Base-by-base conservation (phyloP, 2,329 filamentous ascomycete genomes). In the Fusarium nurragi region DNA sequence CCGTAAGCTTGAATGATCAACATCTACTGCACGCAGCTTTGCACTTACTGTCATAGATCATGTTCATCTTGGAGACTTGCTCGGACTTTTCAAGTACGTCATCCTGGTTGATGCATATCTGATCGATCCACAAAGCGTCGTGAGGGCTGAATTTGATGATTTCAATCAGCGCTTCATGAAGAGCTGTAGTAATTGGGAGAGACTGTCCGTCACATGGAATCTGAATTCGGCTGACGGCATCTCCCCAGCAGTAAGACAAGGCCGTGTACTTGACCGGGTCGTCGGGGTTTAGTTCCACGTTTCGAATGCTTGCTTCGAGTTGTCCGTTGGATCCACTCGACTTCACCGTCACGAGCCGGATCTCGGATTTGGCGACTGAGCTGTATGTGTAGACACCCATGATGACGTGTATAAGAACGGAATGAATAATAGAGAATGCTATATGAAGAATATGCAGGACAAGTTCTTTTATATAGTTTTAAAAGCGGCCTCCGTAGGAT, bases 21-120 rank as follows among this genome's bases (percentile, higher is more conserved):
- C 2, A 6, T 13, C 3, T 18, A 18, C 6, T 5, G 3, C 4
- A 5, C 4, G 13, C 4, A 3, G 3, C 5, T 6, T 40, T 8
- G 13, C 7, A 28, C 48, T 39, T 43, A 60, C 65, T 68, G n/a
- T 68, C 62, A 5, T 65, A 68, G 4, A 68, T 68, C 1, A 51
- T 8, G 14, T 66, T 60, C 66, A 68, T 68, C 21, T 56, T 65
- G 4, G 55, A 43, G 5, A 68, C 65, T 19, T 68, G 65, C 4
- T 54, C 57, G 0, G 65, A 55, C 18, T 57, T 53, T 28, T 68
- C 65, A 2, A 3, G 6, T 10, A 60, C 8, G 10, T 68, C 47
- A 0, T 39, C 36, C 14, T 68, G 65, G 14, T 68, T 68, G 25
- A 67, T 67, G 8, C 64, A 69, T 21, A 67, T 61, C 22, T 68